Base-by-base conservation (phyloP, 768 basidiomycete species). In the Amyloporia xantha region DNA sequence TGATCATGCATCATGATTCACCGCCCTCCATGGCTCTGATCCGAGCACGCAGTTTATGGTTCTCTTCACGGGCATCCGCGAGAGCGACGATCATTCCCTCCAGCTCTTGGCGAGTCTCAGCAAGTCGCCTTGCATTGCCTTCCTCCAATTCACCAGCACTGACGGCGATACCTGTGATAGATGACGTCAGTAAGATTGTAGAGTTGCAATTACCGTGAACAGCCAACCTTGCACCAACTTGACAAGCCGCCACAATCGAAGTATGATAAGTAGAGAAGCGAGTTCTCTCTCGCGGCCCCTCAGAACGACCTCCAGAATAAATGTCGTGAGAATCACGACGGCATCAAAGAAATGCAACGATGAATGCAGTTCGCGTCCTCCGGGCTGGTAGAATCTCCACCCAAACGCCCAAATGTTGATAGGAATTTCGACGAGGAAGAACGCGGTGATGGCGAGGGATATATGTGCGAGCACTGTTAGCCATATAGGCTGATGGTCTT, bases 381-480 rank as follows among this genome's bases (percentile, higher is more conserved):
- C 72, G 3, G 90, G 89, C 55, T 80, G 71, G 60, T 83, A 86
- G 59, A 70, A 82, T 27, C 64, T 58, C n/a, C 60, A 39, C 5
- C 89, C 87, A 25, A 86, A 73, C 0, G 83, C 76, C 77, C 79
- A 88, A 11, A 86, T 49, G 1, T 78, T 68, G 40, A 86, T 50
- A 2, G 88, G 84, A 44, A 91, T 85, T 78, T 91, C 90, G 52
- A 82, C 23, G 26, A 91, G 62, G 75, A 91, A 91, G 61, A 86
- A 59, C 4, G 77, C 74, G 49, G 82, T 87, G 44, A 91, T 90
- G 40, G 45, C 61, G 35, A 86, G 73, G 4, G 87, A 90, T 45
- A 84, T 64, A 47, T 76, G 70, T 5, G 81, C 66, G 27, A 88
- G 66, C 25, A 81, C 64, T 52, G 79, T 74, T 10, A 91, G 74